A percentile compares a stretch with the other conserved stretches of the same genome.
These are phyloP conservation scores for Solanum chilense DNA, from an alignment of 257 asterid species.

Conservation along the genomic window DNA sequence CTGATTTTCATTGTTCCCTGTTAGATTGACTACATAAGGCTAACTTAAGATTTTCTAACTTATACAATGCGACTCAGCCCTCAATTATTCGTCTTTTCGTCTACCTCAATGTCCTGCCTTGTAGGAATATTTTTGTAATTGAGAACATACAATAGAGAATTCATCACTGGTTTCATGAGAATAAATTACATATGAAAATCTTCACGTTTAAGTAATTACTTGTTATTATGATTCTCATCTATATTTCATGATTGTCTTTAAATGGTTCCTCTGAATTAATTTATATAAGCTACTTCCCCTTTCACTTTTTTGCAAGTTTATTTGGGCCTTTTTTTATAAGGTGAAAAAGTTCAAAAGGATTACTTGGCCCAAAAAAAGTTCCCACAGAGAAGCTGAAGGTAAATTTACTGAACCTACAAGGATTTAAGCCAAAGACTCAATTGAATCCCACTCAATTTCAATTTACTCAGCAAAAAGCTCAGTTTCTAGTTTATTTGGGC, in stretches of 20 bases:
- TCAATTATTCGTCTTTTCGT: not conserved
- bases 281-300: not conserved
- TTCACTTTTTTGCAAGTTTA: not conserved
- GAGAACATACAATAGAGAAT: not conserved
- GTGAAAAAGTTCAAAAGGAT: not conserved
- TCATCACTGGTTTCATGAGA: not conserved
- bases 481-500: not conserved
- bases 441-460: not conserved
- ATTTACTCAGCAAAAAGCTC: conserved; percentile 4
- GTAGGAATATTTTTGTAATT: not conserved
- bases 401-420: conserved; percentile 7
- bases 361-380: conserved; percentile 22
- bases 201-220: not conserved
- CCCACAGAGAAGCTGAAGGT: conserved; percentile 35
- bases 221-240: not conserved
- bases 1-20: not conserved
- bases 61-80: not conserved
- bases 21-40: not conserved
- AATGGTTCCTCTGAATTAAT: not conserved
- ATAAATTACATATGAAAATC: not conserved
- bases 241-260: not conserved
- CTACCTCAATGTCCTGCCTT: not conserved
- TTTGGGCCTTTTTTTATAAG: not conserved
- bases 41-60: not conserved
- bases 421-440: conserved; percentile 19